Evolutionary conservation across 202 grass and related monocot genomes (phyloP).

Genomic region (Hordeum pubiflorum): DNA sequence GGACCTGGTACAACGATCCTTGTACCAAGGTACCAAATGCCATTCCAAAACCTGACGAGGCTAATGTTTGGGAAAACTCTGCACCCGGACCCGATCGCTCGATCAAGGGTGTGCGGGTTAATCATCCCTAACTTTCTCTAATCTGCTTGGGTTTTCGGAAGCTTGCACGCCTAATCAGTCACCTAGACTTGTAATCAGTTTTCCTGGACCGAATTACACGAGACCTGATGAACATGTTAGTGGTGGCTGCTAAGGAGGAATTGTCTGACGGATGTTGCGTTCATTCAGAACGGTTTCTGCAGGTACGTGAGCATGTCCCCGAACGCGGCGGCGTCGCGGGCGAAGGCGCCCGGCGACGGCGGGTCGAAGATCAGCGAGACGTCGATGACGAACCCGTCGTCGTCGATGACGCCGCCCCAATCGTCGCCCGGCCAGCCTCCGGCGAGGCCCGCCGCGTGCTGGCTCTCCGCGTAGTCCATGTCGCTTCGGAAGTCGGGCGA

Average conservation of each 20-base stretch:
- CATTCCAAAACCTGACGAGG: not conserved
- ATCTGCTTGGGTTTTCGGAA: not conserved
- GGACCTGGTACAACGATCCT: not conserved
- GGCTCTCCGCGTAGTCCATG: constrained; percentile 63
- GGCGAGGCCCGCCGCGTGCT: not conserved
- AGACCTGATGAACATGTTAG: constrained; percentile 9
- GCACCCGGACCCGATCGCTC: not conserved
- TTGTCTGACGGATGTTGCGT: not conserved
- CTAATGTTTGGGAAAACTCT: not conserved
- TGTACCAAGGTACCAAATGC: not conserved
- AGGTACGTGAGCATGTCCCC: constrained; percentile 57
- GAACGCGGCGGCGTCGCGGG: constrained; percentile 37
- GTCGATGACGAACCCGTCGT: constrained; percentile 26
- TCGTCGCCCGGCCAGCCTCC: constrained; percentile 13
- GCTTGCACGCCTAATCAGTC: constrained; percentile 10
- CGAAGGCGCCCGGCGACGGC: constrained; percentile 24
- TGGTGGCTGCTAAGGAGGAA: not conserved
- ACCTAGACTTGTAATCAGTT: not conserved
- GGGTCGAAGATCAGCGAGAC: constrained; percentile 19
- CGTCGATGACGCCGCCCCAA: constrained; percentile 28
- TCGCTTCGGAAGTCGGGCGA: constrained; percentile 53
- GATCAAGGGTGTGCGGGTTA: not conserved
- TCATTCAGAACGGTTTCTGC: constrained; percentile 50
- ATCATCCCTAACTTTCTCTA: not conserved
- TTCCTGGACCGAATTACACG: not conserved